Percentiles rank a stretch among this genome's conserved stretches.
Conservation (phyloP, 192 early-diverging fungal species). For the Coemansia sp. region DNA sequence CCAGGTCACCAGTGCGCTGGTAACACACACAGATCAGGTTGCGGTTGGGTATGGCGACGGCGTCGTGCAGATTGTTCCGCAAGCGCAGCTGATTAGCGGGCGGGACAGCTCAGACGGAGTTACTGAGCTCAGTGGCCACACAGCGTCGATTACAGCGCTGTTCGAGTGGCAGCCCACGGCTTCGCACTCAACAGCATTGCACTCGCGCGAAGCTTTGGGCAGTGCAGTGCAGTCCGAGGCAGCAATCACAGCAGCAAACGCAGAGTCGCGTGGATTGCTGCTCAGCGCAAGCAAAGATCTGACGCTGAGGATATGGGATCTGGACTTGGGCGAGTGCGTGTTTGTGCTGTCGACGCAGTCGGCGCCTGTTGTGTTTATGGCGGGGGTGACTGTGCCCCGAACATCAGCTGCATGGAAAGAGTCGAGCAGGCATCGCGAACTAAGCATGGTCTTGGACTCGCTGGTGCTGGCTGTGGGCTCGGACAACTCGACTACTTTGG, state of each 20-base stretch:
- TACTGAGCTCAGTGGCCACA: conserved; percentile 28
- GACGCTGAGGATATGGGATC: conserved; percentile 44
- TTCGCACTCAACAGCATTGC: neutral
- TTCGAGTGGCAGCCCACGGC: conserved; percentile 27
- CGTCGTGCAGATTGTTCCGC: conserved; percentile 23
- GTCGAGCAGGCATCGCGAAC: conserved; percentile 9
- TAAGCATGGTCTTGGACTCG: conserved; percentile 17
- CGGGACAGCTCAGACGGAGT: neutral
- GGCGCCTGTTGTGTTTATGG: conserved; percentile 30
- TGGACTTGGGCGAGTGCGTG: conserved; percentile 22
- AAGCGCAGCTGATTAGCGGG: conserved; percentile 15
- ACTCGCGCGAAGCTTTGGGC: neutral
- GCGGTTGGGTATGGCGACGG: conserved; percentile 32
- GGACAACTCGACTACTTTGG: conserved; percentile 38
- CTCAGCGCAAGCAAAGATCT: conserved; percentile 52
- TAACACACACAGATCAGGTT: conserved; percentile 14
- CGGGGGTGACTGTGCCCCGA: conserved; percentile 13
- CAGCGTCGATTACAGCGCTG: conserved; percentile 25
- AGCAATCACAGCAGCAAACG: neutral
- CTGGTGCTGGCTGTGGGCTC: conserved; percentile 34
- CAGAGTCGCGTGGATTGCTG: conserved; percentile 14
- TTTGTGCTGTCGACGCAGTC: conserved; percentile 35
- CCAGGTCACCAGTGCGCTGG: conserved; percentile 24
- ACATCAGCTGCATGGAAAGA: conserved; percentile 21
- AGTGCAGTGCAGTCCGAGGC: neutral